A percentile compares a stretch with the other conserved stretches of the same genome.
Conservation (phyloP, 2,329 filamentous ascomycete genomes). For the Teratosphaeria nubilosa region DNA sequence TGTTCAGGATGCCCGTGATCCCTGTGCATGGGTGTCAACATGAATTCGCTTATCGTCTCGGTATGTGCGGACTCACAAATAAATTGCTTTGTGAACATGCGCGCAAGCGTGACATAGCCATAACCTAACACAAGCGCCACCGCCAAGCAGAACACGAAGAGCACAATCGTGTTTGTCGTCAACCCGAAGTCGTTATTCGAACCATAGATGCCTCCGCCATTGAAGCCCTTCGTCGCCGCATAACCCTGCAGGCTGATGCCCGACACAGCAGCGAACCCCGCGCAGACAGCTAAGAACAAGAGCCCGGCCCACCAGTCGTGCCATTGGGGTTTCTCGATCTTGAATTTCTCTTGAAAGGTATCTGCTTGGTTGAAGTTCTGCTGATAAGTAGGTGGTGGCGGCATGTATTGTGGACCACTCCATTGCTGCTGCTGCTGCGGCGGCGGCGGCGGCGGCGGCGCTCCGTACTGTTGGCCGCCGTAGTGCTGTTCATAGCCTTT, state of each 20-base stretch:
- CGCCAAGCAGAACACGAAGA: slow-evolving; percentile 70
- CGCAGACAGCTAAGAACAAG: slow-evolving; percentile 60
- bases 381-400: slow-evolving; percentile 30
- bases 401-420: slow-evolving; percentile 10
- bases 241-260: slow-evolving; percentile 69
- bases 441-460: no score
- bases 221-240: slow-evolving; percentile 49
- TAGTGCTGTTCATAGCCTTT: slow-evolving; percentile 4
- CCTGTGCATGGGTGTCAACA: no score
- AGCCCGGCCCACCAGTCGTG: slow-evolving; percentile 82
- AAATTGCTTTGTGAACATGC: slow-evolving; percentile 54
- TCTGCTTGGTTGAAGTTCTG: slow-evolving; percentile 33
- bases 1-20: slow-evolving; percentile 82
- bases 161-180: slow-evolving; percentile 72
- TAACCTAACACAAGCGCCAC: slow-evolving; percentile 67
- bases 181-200: slow-evolving; percentile 57
- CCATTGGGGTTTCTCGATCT: slow-evolving; percentile 72
- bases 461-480: no score
- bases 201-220: slow-evolving; percentile 65
- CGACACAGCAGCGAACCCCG: slow-evolving; percentile 67
- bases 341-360: slow-evolving; percentile 71
- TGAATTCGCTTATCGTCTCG: no score
- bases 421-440: slow-evolving; percentile 8
- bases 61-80: neutral
- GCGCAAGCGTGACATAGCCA: slow-evolving; percentile 55